Evolutionary conservation across 495 filamentous ascomycete species (phyloP), one percentile per base, ranked within the genome.

Genomic region (Talaromyces trachyspermus): DNA sequence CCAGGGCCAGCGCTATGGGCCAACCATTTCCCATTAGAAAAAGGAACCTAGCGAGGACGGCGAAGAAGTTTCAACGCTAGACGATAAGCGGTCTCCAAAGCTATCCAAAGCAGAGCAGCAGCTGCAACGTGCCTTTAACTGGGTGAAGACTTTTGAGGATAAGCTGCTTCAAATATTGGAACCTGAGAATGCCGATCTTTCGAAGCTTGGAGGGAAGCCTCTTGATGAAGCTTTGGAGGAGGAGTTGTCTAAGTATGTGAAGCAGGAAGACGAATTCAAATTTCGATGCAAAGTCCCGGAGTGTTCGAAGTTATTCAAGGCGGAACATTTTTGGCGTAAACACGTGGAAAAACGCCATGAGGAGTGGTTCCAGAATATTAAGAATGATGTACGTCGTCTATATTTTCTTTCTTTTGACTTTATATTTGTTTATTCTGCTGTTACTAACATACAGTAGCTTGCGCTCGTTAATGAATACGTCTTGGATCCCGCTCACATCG

Each of bases 71-170:
- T 77, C 80, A 2, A 72, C 79, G 12, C 75, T 78, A 2, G 77
- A 78, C 12, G 78, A 85, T 52, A 86, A 83, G 51, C 82, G 81
- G 32, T 75, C 78, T 48, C 76, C 77, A 29, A 83, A 81, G 23
- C 77, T 77, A 32, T 75, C 77, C 41, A 95, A 95, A 64, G 77
- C 80, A 1, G 89, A 95, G 55, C 84, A 91, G 56, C 94, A 97
- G 65, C 77, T 97, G 24, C 85, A 88, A 58, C 80, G 94, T 35
- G 94, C 92, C 1, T 95, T 89, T 69, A 99, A 99, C 55, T 97
- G 94, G 94, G 95, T 96, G n/a, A 91, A 84, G 66, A 95, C 90
- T 0, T 99, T 95, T 56, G 92, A 99, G 59, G 92, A 99, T 53
- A 99, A 97, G 71, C 74, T 96, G 44, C 70, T 87, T 60, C 88